Percentiles rank a stretch among this genome's conserved stretches.
phyloP scores from a whole-genome alignment of 495 filamentous ascomycete species.

The Aspergillus campestris region DNA sequence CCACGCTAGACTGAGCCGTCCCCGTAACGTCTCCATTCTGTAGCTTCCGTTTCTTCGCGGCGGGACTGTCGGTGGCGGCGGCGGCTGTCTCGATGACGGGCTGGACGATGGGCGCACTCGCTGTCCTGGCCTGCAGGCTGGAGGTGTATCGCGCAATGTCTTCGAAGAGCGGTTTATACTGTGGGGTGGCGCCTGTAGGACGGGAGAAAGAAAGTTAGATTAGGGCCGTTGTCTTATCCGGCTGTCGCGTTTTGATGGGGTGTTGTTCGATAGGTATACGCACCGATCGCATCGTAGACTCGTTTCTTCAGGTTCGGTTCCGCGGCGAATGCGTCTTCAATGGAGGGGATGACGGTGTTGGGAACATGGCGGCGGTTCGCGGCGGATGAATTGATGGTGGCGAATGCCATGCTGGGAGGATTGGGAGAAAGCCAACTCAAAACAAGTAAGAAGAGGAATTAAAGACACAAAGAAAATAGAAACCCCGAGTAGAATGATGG shows the following conservation, averaged over 20 bases:
- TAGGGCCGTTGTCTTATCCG: neutral
- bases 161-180: conserved; percentile 35
- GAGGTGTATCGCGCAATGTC: conserved; percentile 43
- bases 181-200: conserved; percentile 27
- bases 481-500: neutral
- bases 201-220: conserved; percentile 9
- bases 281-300: conserved; percentile 44
- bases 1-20: conserved; percentile 31
- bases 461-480: neutral
- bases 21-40: conserved; percentile 36
- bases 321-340: conserved; percentile 40
- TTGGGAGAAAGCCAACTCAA: neutral
- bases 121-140: conserved; percentile 32
- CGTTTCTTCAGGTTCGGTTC: conserved; percentile 36
- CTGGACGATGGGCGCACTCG: conserved; percentile 16
- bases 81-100: conserved; percentile 14
- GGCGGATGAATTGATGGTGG: conserved; percentile 31
- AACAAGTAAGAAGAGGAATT: neutral
- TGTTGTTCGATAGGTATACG: conserved; percentile 10
- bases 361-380: conserved; percentile 1
- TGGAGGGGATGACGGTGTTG: conserved; percentile 20
- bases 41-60: conserved; percentile 50
- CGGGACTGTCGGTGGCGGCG: conserved; percentile 22
- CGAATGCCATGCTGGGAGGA: conserved; percentile 32
- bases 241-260: neutral